Evolutionary conservation across 306 rosid genomes (phyloP).

Genomic region (Prunus mume): DNA sequence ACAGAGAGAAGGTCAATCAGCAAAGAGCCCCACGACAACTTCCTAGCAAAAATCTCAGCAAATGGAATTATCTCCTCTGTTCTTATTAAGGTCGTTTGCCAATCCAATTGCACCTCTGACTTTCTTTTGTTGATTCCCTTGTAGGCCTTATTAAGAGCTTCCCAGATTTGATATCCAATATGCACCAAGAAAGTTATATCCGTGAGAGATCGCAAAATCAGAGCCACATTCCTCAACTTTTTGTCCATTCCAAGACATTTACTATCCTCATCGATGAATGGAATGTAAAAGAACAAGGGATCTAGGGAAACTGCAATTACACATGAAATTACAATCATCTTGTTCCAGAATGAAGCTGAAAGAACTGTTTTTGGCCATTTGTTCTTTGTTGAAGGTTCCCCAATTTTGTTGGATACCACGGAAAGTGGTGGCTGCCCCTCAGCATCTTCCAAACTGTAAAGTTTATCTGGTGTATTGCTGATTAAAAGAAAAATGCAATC

Average conservation of each 20-base stretch:
- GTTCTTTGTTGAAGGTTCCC: too few species aligned
- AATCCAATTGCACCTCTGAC: too few species aligned
- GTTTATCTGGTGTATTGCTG: too few species aligned
- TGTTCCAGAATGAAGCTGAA: background rate
- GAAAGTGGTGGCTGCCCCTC: too few species aligned
- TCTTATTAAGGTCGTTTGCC: too few species aligned
- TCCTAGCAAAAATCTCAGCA: too few species aligned
- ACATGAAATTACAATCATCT: too few species aligned
- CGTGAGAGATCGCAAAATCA: conserved; percentile 15
- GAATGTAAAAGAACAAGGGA: too few species aligned
- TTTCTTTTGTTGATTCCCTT: background rate
- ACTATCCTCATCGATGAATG: background rate
- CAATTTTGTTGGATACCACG: too few species aligned
- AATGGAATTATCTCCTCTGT: too few species aligned
- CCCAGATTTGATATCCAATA: background rate
- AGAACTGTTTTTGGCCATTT: fast-evolving
- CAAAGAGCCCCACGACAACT: background rate
- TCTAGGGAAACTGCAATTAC: too few species aligned
- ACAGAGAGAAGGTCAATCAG: conserved; percentile 26
- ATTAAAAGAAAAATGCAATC: too few species aligned
- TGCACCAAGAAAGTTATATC: conserved; percentile 20
- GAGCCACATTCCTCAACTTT: background rate
- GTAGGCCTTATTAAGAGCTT: fast-evolving
- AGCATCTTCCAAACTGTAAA: fast-evolving
- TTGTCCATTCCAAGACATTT: conserved; percentile 20